Conservation (phyloP, 768 basidiomycete species). For the Pseudohyphozyma bogoriensis region DNA sequence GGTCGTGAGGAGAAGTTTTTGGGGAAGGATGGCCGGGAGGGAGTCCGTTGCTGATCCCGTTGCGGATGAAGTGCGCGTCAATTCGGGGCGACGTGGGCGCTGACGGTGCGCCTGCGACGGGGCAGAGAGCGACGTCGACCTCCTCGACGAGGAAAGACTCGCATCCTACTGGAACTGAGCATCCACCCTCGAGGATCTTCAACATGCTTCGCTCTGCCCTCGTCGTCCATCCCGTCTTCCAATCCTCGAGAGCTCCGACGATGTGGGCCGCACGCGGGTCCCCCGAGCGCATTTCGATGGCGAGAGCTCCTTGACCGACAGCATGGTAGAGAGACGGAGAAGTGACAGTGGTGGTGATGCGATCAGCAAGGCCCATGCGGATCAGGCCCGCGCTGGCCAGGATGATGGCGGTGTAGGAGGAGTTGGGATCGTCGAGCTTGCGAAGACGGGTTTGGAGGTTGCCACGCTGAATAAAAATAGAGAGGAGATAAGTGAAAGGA, state of each 20-base stretch:
- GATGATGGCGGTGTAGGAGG: conserved; percentile 75
- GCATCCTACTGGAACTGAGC: conserved; percentile 90
- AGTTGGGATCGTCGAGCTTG: conserved; percentile 75
- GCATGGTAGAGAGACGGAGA: conserved; percentile 74
- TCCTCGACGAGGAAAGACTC: conserved; percentile 41
- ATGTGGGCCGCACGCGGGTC: conserved; percentile 56
- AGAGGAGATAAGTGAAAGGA: neutral
- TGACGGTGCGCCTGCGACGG: neutral
- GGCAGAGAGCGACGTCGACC: conserved; percentile 6
- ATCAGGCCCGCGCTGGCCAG: conserved; percentile 88
- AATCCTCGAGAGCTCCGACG: conserved; percentile 60
- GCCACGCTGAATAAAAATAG: conserved; percentile 35
- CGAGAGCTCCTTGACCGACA: conserved; percentile 90
- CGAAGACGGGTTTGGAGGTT: conserved; percentile 73
- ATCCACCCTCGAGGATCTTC: conserved; percentile 87
- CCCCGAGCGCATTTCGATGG: conserved; percentile 54
- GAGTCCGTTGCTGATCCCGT: neutral
- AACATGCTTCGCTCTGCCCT: conserved; percentile 79
- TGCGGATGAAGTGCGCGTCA: neutral
- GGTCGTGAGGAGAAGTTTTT: conserved; percentile 6
- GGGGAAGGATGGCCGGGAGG: conserved; percentile 9
- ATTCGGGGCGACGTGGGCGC: neutral
- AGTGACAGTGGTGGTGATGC: conserved; percentile 61
- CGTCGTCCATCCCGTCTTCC: conserved; percentile 64
- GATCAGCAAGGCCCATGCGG: conserved; percentile 52